These are phyloP conservation scores for Mucor sp. DNA, from an alignment of 371 early-diverging fungal species.

Conservation along the genomic window DNA sequence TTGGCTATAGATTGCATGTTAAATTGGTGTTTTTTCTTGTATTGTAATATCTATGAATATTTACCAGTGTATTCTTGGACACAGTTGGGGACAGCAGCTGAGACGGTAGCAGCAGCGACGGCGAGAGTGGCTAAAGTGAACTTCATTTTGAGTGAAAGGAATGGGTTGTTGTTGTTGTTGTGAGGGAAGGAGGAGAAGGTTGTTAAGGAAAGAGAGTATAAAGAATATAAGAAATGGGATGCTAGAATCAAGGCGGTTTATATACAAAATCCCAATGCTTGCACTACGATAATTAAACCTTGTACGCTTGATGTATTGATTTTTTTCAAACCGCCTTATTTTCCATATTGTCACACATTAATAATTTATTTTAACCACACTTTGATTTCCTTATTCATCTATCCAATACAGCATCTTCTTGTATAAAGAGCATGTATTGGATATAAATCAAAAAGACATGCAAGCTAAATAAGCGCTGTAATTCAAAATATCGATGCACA, in stretches of 20 bases:
- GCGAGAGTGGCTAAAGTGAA: constrained; percentile 29
- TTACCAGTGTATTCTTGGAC: constrained; percentile 22
- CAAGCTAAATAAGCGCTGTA: too few relatives aligned
- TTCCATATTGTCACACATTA: constrained; percentile 21
- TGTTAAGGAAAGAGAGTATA: not conserved
- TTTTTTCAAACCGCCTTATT: constrained; percentile 1
- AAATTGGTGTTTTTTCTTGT: too few relatives aligned
- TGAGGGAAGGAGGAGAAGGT: not conserved
- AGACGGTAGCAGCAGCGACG: constrained; percentile 14
- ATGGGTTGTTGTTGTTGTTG: constrained; percentile 14
- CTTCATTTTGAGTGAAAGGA: constrained; percentile 34
- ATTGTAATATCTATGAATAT: not conserved
- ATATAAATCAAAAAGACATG: too few relatives aligned
- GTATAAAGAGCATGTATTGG: not conserved
- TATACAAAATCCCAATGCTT: not conserved
- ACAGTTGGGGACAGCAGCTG: constrained; percentile 15
- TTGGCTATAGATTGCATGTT: constrained; percentile 7
- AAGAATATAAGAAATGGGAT: not conserved
- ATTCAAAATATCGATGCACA: not conserved
- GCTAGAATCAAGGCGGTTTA: not conserved
- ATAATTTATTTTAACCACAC: constrained; percentile 12
- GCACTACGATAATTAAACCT: constrained; percentile 3
- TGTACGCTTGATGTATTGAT: not conserved
- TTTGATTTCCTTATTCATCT: constrained; percentile 20
- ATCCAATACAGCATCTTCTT: not conserved